A percentile compares a stretch with the other conserved stretches of the same genome.
Conservation (phyloP, 2,329 filamentous ascomycete genomes). For the Hortaea sp. region DNA sequence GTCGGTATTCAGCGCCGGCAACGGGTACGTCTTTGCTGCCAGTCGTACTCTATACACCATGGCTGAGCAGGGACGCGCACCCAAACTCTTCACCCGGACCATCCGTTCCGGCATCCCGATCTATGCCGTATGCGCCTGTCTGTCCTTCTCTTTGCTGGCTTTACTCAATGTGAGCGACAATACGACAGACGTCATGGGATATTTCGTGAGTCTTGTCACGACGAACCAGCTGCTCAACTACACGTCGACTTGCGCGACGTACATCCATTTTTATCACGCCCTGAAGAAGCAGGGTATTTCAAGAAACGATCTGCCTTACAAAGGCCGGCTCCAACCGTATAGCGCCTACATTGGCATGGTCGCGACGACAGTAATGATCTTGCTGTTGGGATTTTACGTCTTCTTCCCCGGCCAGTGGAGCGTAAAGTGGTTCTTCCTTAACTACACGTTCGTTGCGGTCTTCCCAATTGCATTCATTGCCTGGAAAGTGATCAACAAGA, state of each 20-base stretch:
- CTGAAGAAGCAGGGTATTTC: slow-evolving; percentile 37
- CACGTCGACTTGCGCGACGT: slow-evolving; percentile 46
- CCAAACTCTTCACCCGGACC: slow-evolving; percentile 40
- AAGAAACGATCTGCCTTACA: slow-evolving; percentile 44
- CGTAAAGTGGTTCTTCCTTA: slow-evolving; percentile 32
- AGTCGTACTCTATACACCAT: slow-evolving; percentile 45
- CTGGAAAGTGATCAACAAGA: slow-evolving; percentile 55
- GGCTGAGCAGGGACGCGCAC: slow-evolving; percentile 43
- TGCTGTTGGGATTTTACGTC: slow-evolving; percentile 42
- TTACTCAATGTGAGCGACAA: slow-evolving; percentile 18
- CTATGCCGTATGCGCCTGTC: not conserved
- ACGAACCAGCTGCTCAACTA: slow-evolving; percentile 51
- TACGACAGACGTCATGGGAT: slow-evolving; percentile 16
- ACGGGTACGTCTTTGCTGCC: slow-evolving; percentile 46
- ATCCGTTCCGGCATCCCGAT: not conserved
- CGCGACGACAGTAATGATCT: slow-evolving; percentile 21
- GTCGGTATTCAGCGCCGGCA: slow-evolving; percentile 46
- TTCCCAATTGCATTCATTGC: slow-evolving; percentile 16
- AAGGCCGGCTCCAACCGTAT: slow-evolving; percentile 44
- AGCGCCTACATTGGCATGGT: slow-evolving; percentile 27
- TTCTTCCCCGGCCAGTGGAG: slow-evolving; percentile 24
- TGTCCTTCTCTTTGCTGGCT: slow-evolving; percentile 19
- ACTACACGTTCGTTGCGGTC: slow-evolving; percentile 31
- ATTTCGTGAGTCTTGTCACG: slow-evolving; percentile 44
- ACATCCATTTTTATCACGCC: slow-evolving; percentile 45